phyloP scores from a whole-genome alignment of 768 basidiomycete genomes.

The Dacryopinax spathularia region DNA sequence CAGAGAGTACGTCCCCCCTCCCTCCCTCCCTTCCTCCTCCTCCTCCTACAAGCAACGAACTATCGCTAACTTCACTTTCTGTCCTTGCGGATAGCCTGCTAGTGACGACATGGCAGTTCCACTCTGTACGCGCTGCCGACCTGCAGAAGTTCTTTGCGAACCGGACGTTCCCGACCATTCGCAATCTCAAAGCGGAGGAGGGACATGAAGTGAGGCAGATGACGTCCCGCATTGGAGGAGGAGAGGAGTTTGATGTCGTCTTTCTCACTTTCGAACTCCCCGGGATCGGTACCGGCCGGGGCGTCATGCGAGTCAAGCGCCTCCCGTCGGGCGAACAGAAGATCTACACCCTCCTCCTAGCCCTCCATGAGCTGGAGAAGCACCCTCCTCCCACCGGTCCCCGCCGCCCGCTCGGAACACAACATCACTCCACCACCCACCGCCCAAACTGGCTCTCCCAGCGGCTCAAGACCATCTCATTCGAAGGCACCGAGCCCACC shows the following conservation, averaged over 20 bases:
- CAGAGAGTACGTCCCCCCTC: background rate
- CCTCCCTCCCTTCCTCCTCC: background rate
- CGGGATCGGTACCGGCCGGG: background rate
- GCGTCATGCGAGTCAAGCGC: background rate
- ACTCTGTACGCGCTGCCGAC: background rate
- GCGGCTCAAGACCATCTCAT: background rate
- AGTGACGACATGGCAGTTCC: background rate
- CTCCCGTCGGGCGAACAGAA: background rate
- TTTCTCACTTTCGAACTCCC: background rate
- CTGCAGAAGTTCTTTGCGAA: background rate
- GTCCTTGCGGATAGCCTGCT: too few species aligned
- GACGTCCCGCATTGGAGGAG: background rate
- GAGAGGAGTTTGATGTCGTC: background rate
- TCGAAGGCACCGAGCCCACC: background rate
- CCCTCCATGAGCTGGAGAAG: background rate
- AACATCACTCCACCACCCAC: background rate
- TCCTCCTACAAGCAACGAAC: too few species aligned
- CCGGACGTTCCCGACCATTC: background rate
- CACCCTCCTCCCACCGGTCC: background rate
- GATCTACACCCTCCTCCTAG: background rate
- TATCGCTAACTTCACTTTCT: too few species aligned
- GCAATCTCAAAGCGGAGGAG: background rate
- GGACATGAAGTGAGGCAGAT: background rate
- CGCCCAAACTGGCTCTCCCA: background rate
- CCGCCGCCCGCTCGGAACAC: background rate